Percentiles rank a stretch among this genome's conserved stretches.
phyloP scores from a whole-genome alignment of 106 monocot genomes.

The Dendrobium catenatum region DNA sequence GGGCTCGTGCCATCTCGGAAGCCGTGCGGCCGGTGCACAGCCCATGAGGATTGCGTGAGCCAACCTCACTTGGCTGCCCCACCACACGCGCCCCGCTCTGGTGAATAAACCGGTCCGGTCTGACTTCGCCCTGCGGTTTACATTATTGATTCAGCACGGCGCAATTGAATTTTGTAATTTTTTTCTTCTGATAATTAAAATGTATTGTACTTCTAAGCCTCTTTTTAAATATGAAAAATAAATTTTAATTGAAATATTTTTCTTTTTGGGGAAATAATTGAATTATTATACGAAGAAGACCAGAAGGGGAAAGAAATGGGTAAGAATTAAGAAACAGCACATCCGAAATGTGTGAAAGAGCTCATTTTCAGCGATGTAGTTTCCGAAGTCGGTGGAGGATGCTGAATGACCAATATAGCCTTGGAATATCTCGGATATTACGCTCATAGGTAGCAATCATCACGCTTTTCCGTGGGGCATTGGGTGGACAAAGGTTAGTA shows the following conservation, averaged over 20 bases:
- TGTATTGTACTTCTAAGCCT: too few species aligned
- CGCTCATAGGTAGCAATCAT: background rate
- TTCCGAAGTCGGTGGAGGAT: background rate
- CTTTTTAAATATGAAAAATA: too few species aligned
- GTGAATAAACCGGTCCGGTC: background rate
- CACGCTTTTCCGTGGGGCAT: background rate
- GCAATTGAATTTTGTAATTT: too few species aligned
- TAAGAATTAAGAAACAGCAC: too few species aligned
- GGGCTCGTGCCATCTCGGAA: slow-evolving; percentile 15
- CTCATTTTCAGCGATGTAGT: too few species aligned
- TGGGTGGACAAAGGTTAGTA: background rate
- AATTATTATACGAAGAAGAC: too few species aligned
- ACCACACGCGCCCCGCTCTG: background rate
- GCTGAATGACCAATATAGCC: background rate
- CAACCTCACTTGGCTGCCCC: background rate
- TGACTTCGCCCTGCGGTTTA: background rate
- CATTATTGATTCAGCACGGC: background rate
- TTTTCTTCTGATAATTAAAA: too few species aligned
- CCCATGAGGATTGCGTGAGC: slow-evolving; percentile 14
- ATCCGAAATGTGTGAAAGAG: too few species aligned
- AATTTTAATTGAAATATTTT: too few species aligned
- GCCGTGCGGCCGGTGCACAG: background rate
- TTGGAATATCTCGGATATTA: background rate
- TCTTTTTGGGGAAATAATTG: too few species aligned
- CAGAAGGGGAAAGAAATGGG: too few species aligned